Conservation (phyloP, 345 rosid species). For the Euphorbia lathyris region DNA sequence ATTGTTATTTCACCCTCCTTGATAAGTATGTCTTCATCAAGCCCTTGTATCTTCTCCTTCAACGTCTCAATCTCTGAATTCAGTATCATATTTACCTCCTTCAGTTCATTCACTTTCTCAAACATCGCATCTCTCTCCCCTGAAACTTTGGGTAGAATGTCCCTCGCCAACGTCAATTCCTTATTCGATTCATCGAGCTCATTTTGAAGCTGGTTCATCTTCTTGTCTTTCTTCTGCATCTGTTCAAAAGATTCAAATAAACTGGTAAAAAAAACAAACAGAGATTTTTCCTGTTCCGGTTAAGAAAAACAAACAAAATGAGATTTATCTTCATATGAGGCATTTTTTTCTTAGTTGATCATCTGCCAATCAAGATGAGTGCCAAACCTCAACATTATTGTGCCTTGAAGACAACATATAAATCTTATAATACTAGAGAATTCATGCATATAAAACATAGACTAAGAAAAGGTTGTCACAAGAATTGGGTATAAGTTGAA, state of each 20-base stretch:
- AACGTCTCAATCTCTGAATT: slow-evolving; percentile 58
- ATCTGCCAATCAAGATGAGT: not conserved
- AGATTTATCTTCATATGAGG: too few species aligned
- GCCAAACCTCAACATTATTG: not conserved
- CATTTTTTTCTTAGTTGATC: too few species aligned
- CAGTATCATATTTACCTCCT: slow-evolving; percentile 82
- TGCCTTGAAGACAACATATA: too few species aligned
- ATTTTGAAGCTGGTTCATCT: slow-evolving; percentile 39
- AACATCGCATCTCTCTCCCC: slow-evolving; percentile 83
- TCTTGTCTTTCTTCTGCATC: slow-evolving; percentile 83
- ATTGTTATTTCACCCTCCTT: slow-evolving; percentile 95
- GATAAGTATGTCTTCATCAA: slow-evolving; percentile 73
- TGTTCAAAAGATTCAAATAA: slow-evolving; percentile 26
- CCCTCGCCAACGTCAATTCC: slow-evolving; percentile 45
- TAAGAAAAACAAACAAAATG: too few species aligned
- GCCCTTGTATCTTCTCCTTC: slow-evolving; percentile 61
- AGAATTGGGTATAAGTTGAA: too few species aligned
- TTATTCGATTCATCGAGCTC: slow-evolving; percentile 61
- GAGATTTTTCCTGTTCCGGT: too few species aligned
- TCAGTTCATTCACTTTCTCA: slow-evolving; percentile 73
- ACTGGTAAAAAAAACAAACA: too few species aligned
- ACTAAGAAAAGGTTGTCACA: too few species aligned
- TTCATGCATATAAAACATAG: too few species aligned
- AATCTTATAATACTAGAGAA: too few species aligned
- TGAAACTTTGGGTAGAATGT: slow-evolving; percentile 62